Percentiles rank a stretch among this genome's conserved stretches.
Conservation (phyloP, 768 basidiomycete genomes). For the Phlebiopsis flavidoalba region DNA sequence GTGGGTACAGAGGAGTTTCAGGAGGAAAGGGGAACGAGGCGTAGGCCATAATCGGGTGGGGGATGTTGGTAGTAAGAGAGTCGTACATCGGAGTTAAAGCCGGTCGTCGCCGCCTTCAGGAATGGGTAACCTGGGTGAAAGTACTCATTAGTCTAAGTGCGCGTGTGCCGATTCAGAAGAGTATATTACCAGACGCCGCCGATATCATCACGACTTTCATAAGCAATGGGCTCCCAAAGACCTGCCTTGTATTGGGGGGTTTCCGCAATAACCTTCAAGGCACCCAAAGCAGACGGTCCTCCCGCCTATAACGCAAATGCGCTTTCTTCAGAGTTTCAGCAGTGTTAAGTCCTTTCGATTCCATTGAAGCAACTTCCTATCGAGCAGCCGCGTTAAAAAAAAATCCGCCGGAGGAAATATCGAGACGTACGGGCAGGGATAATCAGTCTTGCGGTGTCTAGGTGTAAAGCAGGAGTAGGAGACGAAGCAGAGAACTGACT, state of each 20-base stretch:
- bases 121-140: slow-evolving; percentile 44
- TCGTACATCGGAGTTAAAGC: slow-evolving; percentile 74
- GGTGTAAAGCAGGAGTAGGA: too few relatives aligned
- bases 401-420: too few relatives aligned
- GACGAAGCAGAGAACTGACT: too few relatives aligned
- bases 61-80: slow-evolving; percentile 73
- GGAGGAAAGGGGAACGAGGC: slow-evolving; percentile 62
- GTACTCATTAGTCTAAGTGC: background rate
- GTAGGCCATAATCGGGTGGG: slow-evolving; percentile 75
- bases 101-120: slow-evolving; percentile 41
- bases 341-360: too few relatives aligned
- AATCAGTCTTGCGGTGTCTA: too few relatives aligned
- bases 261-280: slow-evolving; percentile 61
- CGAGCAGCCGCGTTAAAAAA: background rate
- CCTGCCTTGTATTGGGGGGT: slow-evolving; percentile 50
- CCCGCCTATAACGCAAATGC: slow-evolving; percentile 72
- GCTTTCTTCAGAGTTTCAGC: slow-evolving; percentile 14
- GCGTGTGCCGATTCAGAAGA: background rate
- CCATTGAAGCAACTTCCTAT: background rate
- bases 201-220: slow-evolving; percentile 58
- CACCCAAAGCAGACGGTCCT: slow-evolving; percentile 70
- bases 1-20: slow-evolving; percentile 65
- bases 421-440: too few relatives aligned
- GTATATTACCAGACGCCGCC: slow-evolving; percentile 69
- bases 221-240: slow-evolving; percentile 58